These are phyloP conservation scores for Curvularia hawaiiensis DNA, from an alignment of 2,329 filamentous ascomycete species.

Conservation along the genomic window DNA sequence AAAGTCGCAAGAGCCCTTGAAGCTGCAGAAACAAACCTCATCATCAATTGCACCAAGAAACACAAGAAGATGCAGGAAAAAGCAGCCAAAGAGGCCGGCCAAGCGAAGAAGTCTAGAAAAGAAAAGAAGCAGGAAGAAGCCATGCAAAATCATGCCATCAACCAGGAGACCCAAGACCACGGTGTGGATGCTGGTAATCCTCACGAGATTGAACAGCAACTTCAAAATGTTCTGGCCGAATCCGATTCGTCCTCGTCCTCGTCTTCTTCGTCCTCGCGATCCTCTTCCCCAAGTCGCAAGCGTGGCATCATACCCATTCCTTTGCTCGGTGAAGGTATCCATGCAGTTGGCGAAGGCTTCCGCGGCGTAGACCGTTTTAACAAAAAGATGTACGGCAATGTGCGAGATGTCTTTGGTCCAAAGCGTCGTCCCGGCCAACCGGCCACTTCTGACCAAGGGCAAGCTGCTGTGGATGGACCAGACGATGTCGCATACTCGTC, in stretches of 20 bases:
- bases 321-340: constrained; percentile 53
- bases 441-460: constrained; percentile 16
- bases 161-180: constrained; percentile 57
- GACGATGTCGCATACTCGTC: constrained; percentile 32
- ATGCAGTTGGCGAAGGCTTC: constrained; percentile 52
- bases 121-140: constrained; percentile 68
- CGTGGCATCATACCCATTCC: constrained; percentile 49
- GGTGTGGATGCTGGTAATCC: constrained; percentile 63
- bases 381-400: constrained; percentile 46
- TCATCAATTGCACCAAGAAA: constrained; percentile 77
- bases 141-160: constrained; percentile 59
- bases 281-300: constrained; percentile 43
- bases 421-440: constrained; percentile 20
- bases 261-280: constrained; percentile 43
- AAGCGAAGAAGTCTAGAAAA: constrained; percentile 57
- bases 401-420: constrained; percentile 41
- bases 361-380: constrained; percentile 51
- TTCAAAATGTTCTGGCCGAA: constrained; percentile 53
- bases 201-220: constrained; percentile 58
- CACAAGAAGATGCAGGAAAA: constrained; percentile 72
- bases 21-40: constrained; percentile 80
- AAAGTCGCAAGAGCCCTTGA: constrained; percentile 75
- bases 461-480: constrained; percentile 25
- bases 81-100: constrained; percentile 67
- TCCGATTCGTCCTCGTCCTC: constrained; percentile 39